These are phyloP conservation scores for Paspalum notatum DNA, from an alignment of 176 grass and related monocot species.

Conservation along the genomic window DNA sequence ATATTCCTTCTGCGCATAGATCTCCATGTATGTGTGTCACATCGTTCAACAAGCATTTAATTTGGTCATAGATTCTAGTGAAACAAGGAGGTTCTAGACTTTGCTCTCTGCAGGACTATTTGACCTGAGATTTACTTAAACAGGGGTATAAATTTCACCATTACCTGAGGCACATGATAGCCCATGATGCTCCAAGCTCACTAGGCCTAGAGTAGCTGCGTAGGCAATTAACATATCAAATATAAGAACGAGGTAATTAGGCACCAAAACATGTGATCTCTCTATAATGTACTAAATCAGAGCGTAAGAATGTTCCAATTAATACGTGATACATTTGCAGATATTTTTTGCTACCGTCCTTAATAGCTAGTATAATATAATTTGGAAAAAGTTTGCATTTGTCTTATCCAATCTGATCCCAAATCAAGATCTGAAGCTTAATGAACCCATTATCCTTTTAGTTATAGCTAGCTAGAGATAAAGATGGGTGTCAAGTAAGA, in stretches of 20 bases:
- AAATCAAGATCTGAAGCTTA: no score
- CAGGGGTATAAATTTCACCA: not conserved
- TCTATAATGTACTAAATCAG: not conserved
- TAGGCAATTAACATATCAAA: not conserved
- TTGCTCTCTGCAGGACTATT: not conserved
- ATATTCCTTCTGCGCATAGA: not conserved
- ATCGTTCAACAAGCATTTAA: slow-evolving; percentile 22
- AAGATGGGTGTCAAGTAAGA: no score
- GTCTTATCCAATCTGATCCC: no score
- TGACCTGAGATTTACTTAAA: not conserved
- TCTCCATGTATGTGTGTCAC: not conserved
- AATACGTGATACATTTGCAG: no score
- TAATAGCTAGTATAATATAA: no score
- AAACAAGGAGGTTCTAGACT: not conserved
- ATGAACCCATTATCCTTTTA: no score
- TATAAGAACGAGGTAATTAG: not conserved
- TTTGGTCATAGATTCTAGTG: not conserved
- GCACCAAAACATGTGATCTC: not conserved
- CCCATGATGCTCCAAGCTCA: not conserved
- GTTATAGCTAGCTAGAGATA: no score
- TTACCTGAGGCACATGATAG: not conserved
- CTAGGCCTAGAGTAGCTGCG: not conserved
- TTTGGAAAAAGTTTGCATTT: no score
- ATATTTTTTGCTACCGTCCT: no score
- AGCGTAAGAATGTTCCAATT: not conserved